Evolutionary conservation across 768 basidiomycete species (phyloP).

Genomic region (Psilocybe sp.): DNA sequence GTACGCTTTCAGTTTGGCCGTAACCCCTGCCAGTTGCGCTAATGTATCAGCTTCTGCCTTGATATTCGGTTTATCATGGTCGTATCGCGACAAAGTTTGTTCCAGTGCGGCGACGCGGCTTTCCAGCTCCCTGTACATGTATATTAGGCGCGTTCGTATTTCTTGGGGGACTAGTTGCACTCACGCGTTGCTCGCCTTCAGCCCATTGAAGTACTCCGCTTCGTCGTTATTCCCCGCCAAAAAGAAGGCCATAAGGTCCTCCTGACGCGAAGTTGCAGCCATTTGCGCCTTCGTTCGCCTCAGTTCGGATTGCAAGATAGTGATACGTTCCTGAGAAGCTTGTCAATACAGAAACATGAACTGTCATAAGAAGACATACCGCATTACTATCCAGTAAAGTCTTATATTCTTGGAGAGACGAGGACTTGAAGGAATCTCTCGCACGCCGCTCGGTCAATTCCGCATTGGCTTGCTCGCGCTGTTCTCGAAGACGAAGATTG

Average conservation of each 20-base stretch:
- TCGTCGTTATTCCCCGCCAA: constrained; percentile 53
- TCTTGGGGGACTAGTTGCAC: constrained; percentile 19
- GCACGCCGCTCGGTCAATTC: constrained; percentile 70
- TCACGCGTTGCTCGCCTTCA: constrained; percentile 58
- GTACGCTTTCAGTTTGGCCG: constrained; percentile 55
- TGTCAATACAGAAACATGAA: constrained; percentile 9
- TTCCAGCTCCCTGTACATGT: constrained; percentile 47
- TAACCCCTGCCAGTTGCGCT: constrained; percentile 43
- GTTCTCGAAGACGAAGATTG: constrained; percentile 63
- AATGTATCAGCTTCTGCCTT: constrained; percentile 48
- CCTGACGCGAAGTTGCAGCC: constrained; percentile 70
- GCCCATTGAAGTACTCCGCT: constrained; percentile 43
- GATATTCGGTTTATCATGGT: constrained; percentile 52
- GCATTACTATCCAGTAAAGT: constrained; percentile 60
- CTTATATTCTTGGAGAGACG: constrained; percentile 64
- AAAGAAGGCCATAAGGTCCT: constrained; percentile 73
- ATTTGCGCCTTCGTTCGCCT: constrained; percentile 69
- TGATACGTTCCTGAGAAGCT: constrained; percentile 63
- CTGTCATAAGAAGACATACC: constrained; percentile 28
- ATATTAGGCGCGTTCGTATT: neutral
- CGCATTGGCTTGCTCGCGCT: constrained; percentile 62
- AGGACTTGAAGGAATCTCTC: constrained; percentile 55
- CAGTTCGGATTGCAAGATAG: constrained; percentile 68
- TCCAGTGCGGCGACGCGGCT: constrained; percentile 48
- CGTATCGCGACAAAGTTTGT: constrained; percentile 44